Evolutionary conservation across 192 early-diverging fungal genomes (phyloP), one percentile per base, ranked within the genome.

Genomic region (Borealophlyctis nickersoniae): DNA sequence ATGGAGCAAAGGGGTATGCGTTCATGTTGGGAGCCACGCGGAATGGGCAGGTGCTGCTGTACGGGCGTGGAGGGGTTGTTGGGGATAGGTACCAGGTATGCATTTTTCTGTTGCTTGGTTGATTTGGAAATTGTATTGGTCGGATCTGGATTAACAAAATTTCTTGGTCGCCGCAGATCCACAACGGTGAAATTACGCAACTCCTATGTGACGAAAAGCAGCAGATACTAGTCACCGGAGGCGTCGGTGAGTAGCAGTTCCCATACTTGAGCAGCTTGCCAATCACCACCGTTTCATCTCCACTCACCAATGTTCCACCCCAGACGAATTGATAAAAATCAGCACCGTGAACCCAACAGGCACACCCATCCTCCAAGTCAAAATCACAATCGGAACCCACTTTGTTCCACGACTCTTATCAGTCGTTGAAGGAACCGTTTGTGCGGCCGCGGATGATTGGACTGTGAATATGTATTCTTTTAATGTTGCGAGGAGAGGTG

Each of bases 31-130:
- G 65, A 23, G 74, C 74, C 11, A 83, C 81, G 9, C 56, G 49
- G 27, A 83, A 83, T 58, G 81, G 81, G 7, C 81, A 83, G 36
- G 49, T 83, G 2, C 63, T 83, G 53, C 49, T 83, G 9, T 81
- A 77, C 52, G 69, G 75, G 24, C 27, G 58, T 19, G 49, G 67
- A 36, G 81, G 81, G 3, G 61, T 52, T 2, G 73, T 83, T 27
- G 51, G 57, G 9, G 71, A 83, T 48, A 51, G 81, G 34, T 78
- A 73, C 36, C 81, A 80, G 65, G 67, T 80, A 27, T 34, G 52
- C 50, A 67, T 64, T 27, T 28, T 49, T 0, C 26, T n/a, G n/a
- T n/a, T n/a, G n/a, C n/a, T n/a, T n/a, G n/a, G n/a, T n/a, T n/a
- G n/a, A n/a, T n/a, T n/a, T n/a, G n/a, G n/a, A n/a, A n/a, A n/a